Base-by-base conservation (phyloP, 495 filamentous ascomycete species). In the Penicillium simplicissimum region DNA sequence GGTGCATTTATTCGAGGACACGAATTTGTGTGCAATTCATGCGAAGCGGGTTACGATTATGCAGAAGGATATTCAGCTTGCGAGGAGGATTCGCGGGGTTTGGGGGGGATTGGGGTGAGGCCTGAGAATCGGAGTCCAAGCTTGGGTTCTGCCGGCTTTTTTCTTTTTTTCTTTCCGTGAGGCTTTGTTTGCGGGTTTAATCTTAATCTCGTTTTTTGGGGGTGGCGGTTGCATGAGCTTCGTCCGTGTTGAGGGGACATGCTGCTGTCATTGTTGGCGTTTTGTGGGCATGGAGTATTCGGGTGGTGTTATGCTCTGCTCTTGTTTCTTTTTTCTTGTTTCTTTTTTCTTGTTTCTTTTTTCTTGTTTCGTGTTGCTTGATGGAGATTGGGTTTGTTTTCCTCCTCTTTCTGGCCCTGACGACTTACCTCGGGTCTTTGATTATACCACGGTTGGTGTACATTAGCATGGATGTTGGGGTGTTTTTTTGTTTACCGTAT, bases 31-130 rank as follows among this genome's bases (percentile, higher is more conserved):
- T 76, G 94, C 94, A 17, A 90, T 98, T 33, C 94, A 98, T 72
- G 94, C 94, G 43, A 97, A 96, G 79, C 82, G 94, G 33, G 93
- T 98, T 8, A 98, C 94, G 1, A 96, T 98, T 65, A 96, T 96
- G 93, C 92, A 96, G 71, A 96, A 95, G 74, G 93, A 97, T 74
- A 93, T 97, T 47, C 93, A 96, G 71, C 81, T 97, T 52, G 93
- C 93, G 37, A 81, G 93, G 64, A 79, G 93, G 67, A 96, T 96
- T 79, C 83, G 93, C 31, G 87, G 87, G 1, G 84, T 80, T 28
- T 89, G 87, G 87, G 86, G 82, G 28, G 87, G 87, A 4, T 65
- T 87, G 48, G 86, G 86, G 14, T 87, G 28, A 52, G 14, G n/a
- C n/a, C n/a, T n/a, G n/a, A n/a, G n/a, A n/a, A n/a, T n/a, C n/a